Evolutionary conservation across 1,284 basidiomycete genomes (phyloP).

Genomic region (Irpex sp.): DNA sequence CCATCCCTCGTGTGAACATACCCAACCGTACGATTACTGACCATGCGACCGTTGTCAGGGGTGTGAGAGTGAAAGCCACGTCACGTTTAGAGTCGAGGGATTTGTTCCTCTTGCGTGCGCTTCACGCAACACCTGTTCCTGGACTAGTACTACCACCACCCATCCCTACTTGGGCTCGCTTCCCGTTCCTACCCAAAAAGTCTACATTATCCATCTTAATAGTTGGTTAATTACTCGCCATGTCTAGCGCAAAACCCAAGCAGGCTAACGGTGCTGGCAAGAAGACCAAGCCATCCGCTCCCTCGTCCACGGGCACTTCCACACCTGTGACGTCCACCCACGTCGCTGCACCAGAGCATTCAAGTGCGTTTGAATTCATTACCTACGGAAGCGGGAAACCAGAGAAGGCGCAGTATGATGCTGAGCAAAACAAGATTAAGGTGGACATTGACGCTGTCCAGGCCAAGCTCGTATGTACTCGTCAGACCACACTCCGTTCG

Average conservation of each 20-base stretch:
- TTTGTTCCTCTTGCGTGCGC: slow-evolving; percentile 12
- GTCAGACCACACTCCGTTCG: no score
- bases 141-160: slow-evolving; percentile 16
- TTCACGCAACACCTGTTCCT: slow-evolving; percentile 16
- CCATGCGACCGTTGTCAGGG: slow-evolving; percentile 7
- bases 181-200: slow-evolving; percentile 17
- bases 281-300: slow-evolving; percentile 34
- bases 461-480: slow-evolving; percentile 66
- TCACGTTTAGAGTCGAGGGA: slow-evolving; percentile 19
- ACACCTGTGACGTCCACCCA: slow-evolving; percentile 28
- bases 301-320: slow-evolving; percentile 15
- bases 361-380: slow-evolving; percentile 37
- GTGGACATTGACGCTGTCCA: slow-evolving; percentile 82
- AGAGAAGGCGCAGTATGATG: slow-evolving; percentile 78
- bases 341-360: slow-evolving; percentile 27
- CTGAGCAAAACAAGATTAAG: slow-evolving; percentile 82
- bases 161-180: slow-evolving; percentile 17
- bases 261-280: slow-evolving; percentile 37
- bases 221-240: background rate
- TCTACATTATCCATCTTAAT: slow-evolving; percentile 2
- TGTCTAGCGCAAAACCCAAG: slow-evolving; percentile 45
- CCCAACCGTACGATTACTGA: background rate
- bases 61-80: slow-evolving; percentile 20
- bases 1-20: background rate
- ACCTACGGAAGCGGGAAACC: slow-evolving; percentile 53